Conservation (phyloP, 208 protist genomes). For the Tetramitus jugosus region DNA sequence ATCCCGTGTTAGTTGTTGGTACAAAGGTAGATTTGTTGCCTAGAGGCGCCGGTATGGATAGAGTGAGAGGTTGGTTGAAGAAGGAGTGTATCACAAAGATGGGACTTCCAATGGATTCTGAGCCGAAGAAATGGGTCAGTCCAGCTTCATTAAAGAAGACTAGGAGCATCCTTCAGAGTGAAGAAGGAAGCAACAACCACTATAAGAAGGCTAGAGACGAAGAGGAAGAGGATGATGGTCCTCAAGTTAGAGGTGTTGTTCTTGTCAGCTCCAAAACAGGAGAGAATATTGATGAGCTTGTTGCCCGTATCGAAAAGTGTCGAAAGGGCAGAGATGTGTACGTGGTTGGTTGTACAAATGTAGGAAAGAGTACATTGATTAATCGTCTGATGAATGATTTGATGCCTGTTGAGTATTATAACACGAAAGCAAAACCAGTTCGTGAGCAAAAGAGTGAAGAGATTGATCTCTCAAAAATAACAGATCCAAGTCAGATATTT, state of each 20-base stretch:
- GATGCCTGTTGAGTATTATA: too few relatives aligned
- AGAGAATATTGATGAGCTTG: neutral
- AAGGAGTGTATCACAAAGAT: neutral
- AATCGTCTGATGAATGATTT: slow-evolving; percentile 4
- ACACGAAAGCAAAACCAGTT: too few relatives aligned
- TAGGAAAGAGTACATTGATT: slow-evolving; percentile 20
- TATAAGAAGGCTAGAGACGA: neutral
- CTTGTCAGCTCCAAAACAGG: neutral
- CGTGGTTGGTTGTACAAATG: slow-evolving; percentile 9
- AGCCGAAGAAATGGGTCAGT: slow-evolving; percentile 8
- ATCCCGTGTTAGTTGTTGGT: neutral
- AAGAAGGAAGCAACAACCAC: too few relatives aligned
- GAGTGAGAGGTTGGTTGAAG: neutral
- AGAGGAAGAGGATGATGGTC: neutral
- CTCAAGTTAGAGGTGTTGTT: neutral
- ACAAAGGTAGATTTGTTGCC: slow-evolving; percentile 15
- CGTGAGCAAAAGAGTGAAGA: too few relatives aligned
- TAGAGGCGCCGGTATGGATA: too few relatives aligned
- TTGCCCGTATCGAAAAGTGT: neutral
- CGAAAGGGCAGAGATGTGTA: slow-evolving; percentile 8
- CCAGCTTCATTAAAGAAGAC: too few relatives aligned
- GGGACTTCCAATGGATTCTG: neutral
- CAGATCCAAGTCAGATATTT: neutral
- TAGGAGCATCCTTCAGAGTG: too few relatives aligned
- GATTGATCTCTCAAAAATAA: neutral